Evolutionary conservation across 805 yeast species (phyloP).

Genomic region (Saccharomycopsis javanensis): DNA sequence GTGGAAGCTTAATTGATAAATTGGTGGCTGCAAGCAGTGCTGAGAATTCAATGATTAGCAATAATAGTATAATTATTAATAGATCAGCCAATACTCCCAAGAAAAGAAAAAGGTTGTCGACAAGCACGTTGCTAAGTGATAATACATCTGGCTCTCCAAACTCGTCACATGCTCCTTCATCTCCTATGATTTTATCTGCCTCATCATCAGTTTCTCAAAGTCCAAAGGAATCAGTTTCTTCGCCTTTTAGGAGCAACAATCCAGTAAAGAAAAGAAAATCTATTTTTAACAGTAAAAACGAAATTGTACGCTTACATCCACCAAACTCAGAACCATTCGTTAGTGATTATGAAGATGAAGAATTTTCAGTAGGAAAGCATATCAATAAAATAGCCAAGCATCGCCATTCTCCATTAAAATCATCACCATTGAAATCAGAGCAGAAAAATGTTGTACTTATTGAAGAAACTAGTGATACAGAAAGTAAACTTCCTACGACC

Average conservation of each 20-base stretch:
- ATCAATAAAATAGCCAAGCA: slow-evolving; percentile 2
- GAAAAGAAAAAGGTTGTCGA: neutral
- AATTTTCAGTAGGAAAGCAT: neutral
- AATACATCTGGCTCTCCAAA: neutral
- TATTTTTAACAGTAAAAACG: neutral
- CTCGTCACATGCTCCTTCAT: neutral
- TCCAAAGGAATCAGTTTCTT: neutral
- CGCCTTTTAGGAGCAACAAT: neutral
- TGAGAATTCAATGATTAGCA: neutral
- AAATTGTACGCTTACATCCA: neutral
- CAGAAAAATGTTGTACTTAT: neutral
- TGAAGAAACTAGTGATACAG: neutral
- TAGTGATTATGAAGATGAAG: neutral
- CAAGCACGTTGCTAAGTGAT: neutral
- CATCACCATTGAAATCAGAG: slow-evolving; percentile 16
- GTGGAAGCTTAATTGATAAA: neutral
- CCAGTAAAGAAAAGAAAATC: neutral
- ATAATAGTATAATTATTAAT: neutral
- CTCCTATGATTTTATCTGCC: neutral
- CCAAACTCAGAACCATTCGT: neutral
- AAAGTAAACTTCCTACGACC: neutral
- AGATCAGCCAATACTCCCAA: neutral
- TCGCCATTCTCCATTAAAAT: slow-evolving; percentile 14
- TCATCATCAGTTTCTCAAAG: neutral
- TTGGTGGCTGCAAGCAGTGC: neutral